These are phyloP conservation scores for Ogataea saltuana DNA, from an alignment of 805 yeast genomes.

Conservation along the genomic window DNA sequence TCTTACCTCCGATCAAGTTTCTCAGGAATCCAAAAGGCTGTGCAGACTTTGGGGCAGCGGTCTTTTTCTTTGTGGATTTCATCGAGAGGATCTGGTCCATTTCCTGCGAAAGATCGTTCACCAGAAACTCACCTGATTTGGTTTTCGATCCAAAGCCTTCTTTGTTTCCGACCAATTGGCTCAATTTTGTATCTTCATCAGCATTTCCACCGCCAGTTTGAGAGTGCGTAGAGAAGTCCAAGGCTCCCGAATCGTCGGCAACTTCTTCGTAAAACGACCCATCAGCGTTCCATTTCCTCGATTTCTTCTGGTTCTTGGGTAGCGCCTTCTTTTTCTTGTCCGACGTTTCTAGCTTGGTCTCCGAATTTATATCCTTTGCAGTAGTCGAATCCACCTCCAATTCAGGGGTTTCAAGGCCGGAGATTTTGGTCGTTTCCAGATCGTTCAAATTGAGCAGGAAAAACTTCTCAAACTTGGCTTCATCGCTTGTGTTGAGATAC, in stretches of 20 bases:
- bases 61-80: slow-evolving; percentile 25
- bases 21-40: slow-evolving; percentile 60
- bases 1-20: slow-evolving; percentile 68
- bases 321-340: slow-evolving; percentile 19
- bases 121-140: slow-evolving; percentile 60
- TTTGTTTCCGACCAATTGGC: slow-evolving; percentile 41
- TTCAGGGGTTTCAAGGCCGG: slow-evolving; percentile 6
- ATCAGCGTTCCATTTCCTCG: slow-evolving; percentile 67
- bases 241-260: slow-evolving; percentile 36
- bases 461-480: slow-evolving; percentile 40
- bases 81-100: slow-evolving; percentile 42
- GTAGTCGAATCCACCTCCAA: slow-evolving; percentile 8
- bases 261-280: slow-evolving; percentile 53
- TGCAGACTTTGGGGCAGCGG: slow-evolving; percentile 24
- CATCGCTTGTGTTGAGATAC: slow-evolving; percentile 27
- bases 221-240: slow-evolving; percentile 56
- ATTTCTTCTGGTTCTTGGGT: slow-evolving; percentile 37
- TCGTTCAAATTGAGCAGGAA: slow-evolving; percentile 39
- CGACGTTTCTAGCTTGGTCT: not conserved
- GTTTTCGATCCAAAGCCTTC: slow-evolving; percentile 43
- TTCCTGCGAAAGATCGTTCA: slow-evolving; percentile 60
- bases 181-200: slow-evolving; percentile 27
- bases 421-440: slow-evolving; percentile 25
- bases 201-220: slow-evolving; percentile 21
- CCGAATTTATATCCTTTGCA: slow-evolving; percentile 2